phyloP scores from a whole-genome alignment of 768 basidiomycete species.

The Daedaleopsis sinensis region DNA sequence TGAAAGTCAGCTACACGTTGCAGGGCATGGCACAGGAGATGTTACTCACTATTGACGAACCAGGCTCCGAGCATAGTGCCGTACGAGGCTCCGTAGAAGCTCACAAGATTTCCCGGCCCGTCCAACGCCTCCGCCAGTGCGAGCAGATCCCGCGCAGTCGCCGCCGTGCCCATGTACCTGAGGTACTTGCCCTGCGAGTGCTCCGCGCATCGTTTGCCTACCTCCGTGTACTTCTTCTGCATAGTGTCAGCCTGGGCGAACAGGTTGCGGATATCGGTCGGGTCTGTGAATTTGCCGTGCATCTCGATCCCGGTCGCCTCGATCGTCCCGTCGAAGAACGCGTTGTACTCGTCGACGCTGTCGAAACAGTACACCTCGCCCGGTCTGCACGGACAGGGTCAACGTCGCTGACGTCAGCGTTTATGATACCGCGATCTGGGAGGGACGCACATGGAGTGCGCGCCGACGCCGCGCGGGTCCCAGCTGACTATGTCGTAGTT shows the following conservation, averaged over 20 bases:
- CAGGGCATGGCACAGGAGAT: background rate
- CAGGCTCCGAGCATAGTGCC: slow-evolving; percentile 4
- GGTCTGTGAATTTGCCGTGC: slow-evolving; percentile 2
- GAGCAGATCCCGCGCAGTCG: slow-evolving; percentile 7
- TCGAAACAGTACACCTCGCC: slow-evolving; percentile 10
- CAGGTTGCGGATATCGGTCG: background rate
- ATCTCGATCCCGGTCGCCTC: background rate
- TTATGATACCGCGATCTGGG: too few species aligned
- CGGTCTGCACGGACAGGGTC: background rate
- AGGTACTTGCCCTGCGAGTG: background rate
- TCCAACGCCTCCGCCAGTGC: slow-evolving; percentile 10
- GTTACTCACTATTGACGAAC: background rate
- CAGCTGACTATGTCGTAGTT: slow-evolving; percentile 8
- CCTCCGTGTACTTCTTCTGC: background rate
- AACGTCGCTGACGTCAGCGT: too few species aligned
- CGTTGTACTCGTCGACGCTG: background rate
- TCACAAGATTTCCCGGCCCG: slow-evolving; percentile 4
- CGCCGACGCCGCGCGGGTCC: slow-evolving; percentile 4
- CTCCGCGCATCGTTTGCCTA: background rate
- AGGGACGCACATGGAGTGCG: slow-evolving; percentile 1
- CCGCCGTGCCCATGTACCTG: slow-evolving; percentile 8
- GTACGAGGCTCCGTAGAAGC: slow-evolving; percentile 1
- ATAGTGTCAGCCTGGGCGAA: background rate
- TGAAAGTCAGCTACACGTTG: background rate
- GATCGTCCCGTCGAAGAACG: background rate